phyloP scores from a whole-genome alignment of 2,329 filamentous ascomycete genomes.

The Didymella segeticola region DNA sequence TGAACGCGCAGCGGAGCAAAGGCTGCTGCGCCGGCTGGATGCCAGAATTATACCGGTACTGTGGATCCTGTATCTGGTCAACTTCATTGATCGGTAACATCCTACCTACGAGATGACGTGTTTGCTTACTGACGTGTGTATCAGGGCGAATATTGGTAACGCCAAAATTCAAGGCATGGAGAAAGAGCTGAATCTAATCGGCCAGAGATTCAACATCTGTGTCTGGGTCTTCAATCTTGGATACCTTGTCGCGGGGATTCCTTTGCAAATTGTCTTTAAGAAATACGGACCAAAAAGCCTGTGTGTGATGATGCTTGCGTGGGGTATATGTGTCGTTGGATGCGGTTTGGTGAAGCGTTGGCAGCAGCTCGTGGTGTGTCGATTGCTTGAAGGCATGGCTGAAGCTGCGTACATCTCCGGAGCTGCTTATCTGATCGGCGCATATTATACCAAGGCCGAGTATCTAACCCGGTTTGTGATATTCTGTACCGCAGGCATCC shows the following conservation, averaged over 20 bases:
- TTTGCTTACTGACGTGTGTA: background rate
- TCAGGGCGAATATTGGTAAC: constrained; percentile 40
- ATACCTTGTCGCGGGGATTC: constrained; percentile 46
- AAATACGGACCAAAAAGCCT: constrained; percentile 42
- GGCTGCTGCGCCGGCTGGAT: constrained; percentile 41
- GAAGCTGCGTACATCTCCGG: constrained; percentile 41
- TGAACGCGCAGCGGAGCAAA: constrained; percentile 34
- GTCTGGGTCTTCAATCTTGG: constrained; percentile 50
- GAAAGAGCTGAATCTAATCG: constrained; percentile 42
- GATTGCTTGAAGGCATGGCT: constrained; percentile 40
- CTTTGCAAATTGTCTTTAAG: constrained; percentile 44
- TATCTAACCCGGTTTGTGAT: constrained; percentile 60
- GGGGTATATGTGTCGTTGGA: constrained; percentile 45
- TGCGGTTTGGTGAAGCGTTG: constrained; percentile 39
- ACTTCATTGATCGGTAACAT: constrained; percentile 41
- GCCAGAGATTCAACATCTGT: constrained; percentile 48
- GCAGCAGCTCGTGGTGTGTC: constrained; percentile 37
- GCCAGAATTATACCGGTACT: constrained; percentile 39
- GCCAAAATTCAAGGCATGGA: constrained; percentile 48
- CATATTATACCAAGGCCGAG: constrained; percentile 60
- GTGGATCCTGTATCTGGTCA: constrained; percentile 43
- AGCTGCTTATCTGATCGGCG: constrained; percentile 40
- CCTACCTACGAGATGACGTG: too few species aligned
- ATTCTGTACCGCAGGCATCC: constrained; percentile 60
- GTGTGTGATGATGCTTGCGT: constrained; percentile 44